Base-by-base conservation (phyloP, 805 yeast species). In the Lachancea quebecensis region DNA sequence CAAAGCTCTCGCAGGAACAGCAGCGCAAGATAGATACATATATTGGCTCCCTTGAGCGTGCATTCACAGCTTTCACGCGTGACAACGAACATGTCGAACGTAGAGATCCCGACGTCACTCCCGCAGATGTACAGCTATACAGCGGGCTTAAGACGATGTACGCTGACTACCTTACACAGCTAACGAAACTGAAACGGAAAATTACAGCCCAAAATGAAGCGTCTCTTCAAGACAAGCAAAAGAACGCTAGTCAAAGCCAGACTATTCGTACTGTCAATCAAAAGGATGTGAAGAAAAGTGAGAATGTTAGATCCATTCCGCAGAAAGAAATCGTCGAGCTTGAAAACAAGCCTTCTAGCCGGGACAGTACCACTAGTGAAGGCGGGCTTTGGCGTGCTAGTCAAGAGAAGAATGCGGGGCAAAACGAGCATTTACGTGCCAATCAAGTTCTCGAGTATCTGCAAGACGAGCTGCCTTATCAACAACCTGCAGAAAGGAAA, bases 81-180 rank as follows among this genome's bases (percentile, higher is more conserved):
- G 67, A 63, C 46, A 63, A 63, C 46, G 52, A 53, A 38, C 58
- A 56, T 47, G 51, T 58, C 29, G 59, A 57, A 38, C 46, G 46
- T 40, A 39, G 49, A 16, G 54, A 48, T 8, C 47, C 40, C 6
- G 51, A 50, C 9, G 56, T 58, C 16, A 61, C 63, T 11, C 53
- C 48, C 17, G 56, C 57, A 8, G 67, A 63, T 42, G 44, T 49
- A 3, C 60, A 62, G 41, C 45, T 63, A 31, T 59, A 56, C 48
- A 46, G 42, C 12, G 66, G 66, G 5, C 48, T 63, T 47, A 56
- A 56, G 25, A 46, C 56, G 17, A 59, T 63, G 66, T 63, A 63
- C 38, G 45, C 46, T 12, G 64, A 62, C 46, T 63, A 62, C 44
- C 46, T 62, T 35, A 40, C 49, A 17, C 60, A 58, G 42, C 47